These are phyloP conservation scores for Chlamydomonas incerta DNA, from an alignment of 139 green algal species.

Conservation along the genomic window DNA sequence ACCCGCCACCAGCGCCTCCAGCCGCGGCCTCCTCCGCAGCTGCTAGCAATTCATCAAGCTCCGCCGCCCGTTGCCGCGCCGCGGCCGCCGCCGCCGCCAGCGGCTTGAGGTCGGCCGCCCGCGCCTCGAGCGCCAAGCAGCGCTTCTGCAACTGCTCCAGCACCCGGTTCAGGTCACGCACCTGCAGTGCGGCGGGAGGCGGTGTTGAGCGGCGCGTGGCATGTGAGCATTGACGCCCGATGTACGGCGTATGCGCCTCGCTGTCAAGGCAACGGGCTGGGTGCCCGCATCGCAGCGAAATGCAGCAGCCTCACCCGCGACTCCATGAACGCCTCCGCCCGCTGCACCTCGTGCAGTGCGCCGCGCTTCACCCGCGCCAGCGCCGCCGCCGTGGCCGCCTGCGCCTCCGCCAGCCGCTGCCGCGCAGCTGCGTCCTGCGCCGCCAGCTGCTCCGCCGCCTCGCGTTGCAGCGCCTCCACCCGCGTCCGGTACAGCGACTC, in stretches of 20 bases:
- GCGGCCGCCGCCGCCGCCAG: background rate
- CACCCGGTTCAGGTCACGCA: conserved; percentile 12
- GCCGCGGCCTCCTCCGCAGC: conserved; percentile 4
- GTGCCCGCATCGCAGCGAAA: background rate
- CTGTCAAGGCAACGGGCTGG: too few relatives aligned
- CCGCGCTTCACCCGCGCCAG: background rate
- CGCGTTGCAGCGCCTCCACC: conserved; percentile 12
- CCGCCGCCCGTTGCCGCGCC: background rate
- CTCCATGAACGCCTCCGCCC: conserved; percentile 22
- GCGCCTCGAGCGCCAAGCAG: conserved; percentile 3
- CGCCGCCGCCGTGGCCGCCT: background rate
- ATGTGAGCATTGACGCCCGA: too few relatives aligned
- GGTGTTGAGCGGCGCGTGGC: too few relatives aligned
- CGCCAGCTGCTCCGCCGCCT: conserved; percentile 11
- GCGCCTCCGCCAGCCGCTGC: conserved; percentile 7
- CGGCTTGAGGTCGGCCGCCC: conserved; percentile 17
- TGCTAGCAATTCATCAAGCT: conserved; percentile 1
- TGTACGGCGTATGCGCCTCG: too few relatives aligned
- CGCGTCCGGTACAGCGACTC: conserved; percentile 19
- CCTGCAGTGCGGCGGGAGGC: background rate
- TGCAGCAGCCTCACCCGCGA: background rate
- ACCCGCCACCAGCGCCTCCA: background rate
- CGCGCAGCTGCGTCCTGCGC: background rate
- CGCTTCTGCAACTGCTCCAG: conserved; percentile 39
- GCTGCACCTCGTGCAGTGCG: conserved; percentile 27